Evolutionary conservation across 805 yeast genomes (phyloP), one percentile per base, ranked within the genome.

Genomic region (Kockiozyma suomiensis): DNA sequence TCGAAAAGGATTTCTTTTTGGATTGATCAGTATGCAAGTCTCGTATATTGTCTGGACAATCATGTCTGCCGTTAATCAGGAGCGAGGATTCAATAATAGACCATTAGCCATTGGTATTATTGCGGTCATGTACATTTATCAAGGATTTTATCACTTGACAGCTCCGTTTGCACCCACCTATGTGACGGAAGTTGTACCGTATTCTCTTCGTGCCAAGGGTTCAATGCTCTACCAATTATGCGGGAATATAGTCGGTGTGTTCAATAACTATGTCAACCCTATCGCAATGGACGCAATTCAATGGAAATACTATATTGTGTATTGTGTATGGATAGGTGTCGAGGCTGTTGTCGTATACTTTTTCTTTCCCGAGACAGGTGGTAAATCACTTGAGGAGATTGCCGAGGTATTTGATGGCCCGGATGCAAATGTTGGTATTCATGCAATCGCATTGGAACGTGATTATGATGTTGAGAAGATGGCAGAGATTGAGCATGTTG

Each of bases 121-220:
- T 67, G 81, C 83, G 3, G 78, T 81, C 80, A 78, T 81, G 54
- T 81, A 80, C 38, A 7, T 62, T 19, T 62, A 35, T 26, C 23
- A 28, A 75, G 68, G 79, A 33, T 72, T 73, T 41, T 81, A 80
- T 17, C 50, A 49, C 70, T 73, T 78, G 62, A 69, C 75, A 41
- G 80, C 80, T 40, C 67, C 72, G 54, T 78, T 79, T 58, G 82
- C 82, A 51, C 73, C 80, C 56, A 80, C 62, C 2, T 81, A 81
- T 68, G 65, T 77, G 52, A 77, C 84, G 2, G 69, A 66, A 38
- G 54, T 66, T 8, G 41, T 52, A 1, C 64, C 68, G 4, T 66
- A 35, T 52, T 35, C 33, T 3, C 74, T 74, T 61, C 69, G 80
- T 59, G 74, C 79, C 26, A 76, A 75, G 67, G 79, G 78, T 48